Evolutionary conservation across 345 rosid genomes (phyloP), one percentile per base, ranked within the genome.

Genomic region (Boechera divaricarpa): DNA sequence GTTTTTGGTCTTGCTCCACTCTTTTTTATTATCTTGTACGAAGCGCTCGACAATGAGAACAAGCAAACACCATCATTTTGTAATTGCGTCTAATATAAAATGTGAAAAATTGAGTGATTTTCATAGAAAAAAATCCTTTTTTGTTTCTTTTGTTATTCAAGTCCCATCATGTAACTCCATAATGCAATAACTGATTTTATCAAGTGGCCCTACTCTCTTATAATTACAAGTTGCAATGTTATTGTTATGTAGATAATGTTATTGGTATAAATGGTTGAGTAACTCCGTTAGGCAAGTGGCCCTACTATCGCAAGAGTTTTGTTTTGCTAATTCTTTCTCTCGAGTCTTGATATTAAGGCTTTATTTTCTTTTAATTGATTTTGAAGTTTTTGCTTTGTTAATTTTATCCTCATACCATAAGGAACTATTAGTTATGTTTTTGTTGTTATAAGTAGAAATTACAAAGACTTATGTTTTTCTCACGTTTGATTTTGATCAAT

Each of bases 151-250:
- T 24, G 9, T n/a, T 69, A n/a, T 54, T 41, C 10, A 29, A 54
- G 39, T 18, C 63, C 13, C 42, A 56, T 68, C 16, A 69, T 39
- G 38, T 69, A 18, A 55, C 53, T 42, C 41, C 12, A 3, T 56
- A 29, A 26, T 16, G 64, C 42, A n/a, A 33, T 39, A 55, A 69
- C 54, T 70, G 42, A 6, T 56, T 42, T 42, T 41, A 4, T 56
- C 64, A 56, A 56, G 74, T 44, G 63, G 63, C 41, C 9, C 5
- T 49, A 32, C 48, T 52, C 5, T 54, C 29, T 54, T 55, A 28
- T n/a, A 26, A 28, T 26, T 53, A 68, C 72, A 54, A 54, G 41
- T 69, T 69, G 63, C 53, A 55, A 42, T 15, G 31, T 69, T 45
- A 24, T 41, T 12, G 41, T 48, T 11, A 26, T 6, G 67, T 38